phyloP scores from a whole-genome alignment of 2,329 filamentous ascomycete species.

The Hypoxylon sp. region DNA sequence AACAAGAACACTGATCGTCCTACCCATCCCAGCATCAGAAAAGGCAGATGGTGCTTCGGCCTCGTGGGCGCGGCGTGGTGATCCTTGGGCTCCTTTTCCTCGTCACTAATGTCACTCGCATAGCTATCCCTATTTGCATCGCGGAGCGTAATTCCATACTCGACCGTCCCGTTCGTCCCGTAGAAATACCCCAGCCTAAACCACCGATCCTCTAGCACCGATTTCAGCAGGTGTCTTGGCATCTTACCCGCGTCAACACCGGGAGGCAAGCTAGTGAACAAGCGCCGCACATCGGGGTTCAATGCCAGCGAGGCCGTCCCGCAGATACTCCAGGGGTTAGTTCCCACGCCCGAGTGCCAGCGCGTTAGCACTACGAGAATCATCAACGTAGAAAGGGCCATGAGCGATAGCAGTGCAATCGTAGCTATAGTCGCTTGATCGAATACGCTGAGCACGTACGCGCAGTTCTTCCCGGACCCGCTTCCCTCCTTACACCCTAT shows the following conservation, averaged over 20 bases:
- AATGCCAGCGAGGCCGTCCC: slow-evolving; percentile 51
- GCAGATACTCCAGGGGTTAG: slow-evolving; percentile 58
- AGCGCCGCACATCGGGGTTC: slow-evolving; percentile 42
- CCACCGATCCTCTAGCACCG: slow-evolving; percentile 41
- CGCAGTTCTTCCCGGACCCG: slow-evolving; percentile 50
- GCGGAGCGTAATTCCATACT: slow-evolving; percentile 51
- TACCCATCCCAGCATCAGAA: slow-evolving; percentile 51
- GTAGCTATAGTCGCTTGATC: slow-evolving; percentile 46
- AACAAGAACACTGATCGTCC: slow-evolving; percentile 49
- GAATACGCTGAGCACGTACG: slow-evolving; percentile 52
- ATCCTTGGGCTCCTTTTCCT: slow-evolving; percentile 24
- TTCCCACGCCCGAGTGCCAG: slow-evolving; percentile 54
- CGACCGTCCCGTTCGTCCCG: slow-evolving; percentile 46
- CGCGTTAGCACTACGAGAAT: slow-evolving; percentile 47
- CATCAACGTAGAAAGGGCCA: slow-evolving; percentile 50
- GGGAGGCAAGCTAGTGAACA: slow-evolving; percentile 45
- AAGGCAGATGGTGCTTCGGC: slow-evolving; percentile 49
- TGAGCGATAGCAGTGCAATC: slow-evolving; percentile 50
- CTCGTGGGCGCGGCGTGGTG: slow-evolving; percentile 31
- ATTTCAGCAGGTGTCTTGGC: slow-evolving; percentile 37
- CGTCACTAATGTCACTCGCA: not conserved
- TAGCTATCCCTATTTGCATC: slow-evolving; percentile 19
- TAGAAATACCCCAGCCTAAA: slow-evolving; percentile 53
- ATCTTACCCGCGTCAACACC: slow-evolving; percentile 39
- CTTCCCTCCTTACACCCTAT: slow-evolving; percentile 42